phyloP scores from a whole-genome alignment of 441 rosid genomes.

The Hura crepitans region DNA sequence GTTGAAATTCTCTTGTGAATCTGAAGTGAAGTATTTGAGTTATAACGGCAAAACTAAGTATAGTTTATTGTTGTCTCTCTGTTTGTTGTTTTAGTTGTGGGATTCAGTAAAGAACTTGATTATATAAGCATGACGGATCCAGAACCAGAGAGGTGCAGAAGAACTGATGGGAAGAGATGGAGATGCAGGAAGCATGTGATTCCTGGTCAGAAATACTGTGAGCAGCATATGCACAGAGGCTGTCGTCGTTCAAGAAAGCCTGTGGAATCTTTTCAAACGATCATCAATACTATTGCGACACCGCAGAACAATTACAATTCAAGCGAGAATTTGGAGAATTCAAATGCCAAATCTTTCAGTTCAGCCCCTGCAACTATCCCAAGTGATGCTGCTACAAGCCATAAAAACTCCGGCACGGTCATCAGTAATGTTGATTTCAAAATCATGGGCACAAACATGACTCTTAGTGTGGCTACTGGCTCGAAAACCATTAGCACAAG shows the following conservation, averaged over 20 bases:
- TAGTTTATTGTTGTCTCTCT: background rate
- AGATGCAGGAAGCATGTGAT: conserved; percentile 88
- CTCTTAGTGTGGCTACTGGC: conserved; percentile 3
- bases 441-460: conserved; percentile 2
- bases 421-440: conserved; percentile 10
- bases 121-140: conserved; percentile 47
- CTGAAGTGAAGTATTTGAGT: too few relatives aligned
- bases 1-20: background rate
- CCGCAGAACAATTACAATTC: conserved; percentile 20
- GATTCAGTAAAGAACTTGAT: conserved; percentile 32
- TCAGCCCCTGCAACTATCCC: conserved; percentile 22
- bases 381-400: conserved; percentile 18
- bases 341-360: conserved; percentile 17
- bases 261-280: conserved; percentile 59
- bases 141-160: conserved; percentile 87
- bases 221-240: conserved; percentile 87
- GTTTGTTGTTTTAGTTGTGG: conserved; percentile 28
- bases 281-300: conserved; percentile 19
- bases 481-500: background rate
- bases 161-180: conserved; percentile 98
- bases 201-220: conserved; percentile 86
- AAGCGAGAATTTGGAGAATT: conserved; percentile 26
- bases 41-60: background rate
- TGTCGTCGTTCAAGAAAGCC: conserved; percentile 99
- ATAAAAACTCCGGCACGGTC: background rate